Conservation (phyloP, 345 rosid genomes). For the Lenwebbia sp. region DNA sequence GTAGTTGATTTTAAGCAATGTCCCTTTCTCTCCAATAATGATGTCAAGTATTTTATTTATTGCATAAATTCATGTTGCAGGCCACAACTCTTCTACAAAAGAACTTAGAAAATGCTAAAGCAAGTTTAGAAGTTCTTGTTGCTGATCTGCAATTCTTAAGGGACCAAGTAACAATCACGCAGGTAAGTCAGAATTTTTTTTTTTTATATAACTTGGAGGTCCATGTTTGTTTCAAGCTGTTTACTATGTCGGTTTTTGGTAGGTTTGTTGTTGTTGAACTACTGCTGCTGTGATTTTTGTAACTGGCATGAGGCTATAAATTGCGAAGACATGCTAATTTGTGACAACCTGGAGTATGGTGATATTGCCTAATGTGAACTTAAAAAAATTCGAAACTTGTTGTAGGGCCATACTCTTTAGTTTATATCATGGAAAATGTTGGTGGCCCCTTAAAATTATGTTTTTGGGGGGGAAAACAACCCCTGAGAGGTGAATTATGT, state of each 20-base stretch:
- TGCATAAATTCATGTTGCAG: conserved; percentile 26
- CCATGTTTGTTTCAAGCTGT: not conserved
- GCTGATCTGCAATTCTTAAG: conserved; percentile 85
- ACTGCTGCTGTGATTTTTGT: no score
- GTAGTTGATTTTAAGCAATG: not conserved
- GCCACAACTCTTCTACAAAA: conserved; percentile 66
- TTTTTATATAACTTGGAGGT: not conserved
- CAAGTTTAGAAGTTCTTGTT: conserved; percentile 84
- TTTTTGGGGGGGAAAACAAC: not conserved
- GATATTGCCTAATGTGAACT: no score
- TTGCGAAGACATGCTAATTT: no score
- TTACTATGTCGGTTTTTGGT: not conserved
- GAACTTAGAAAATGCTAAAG: conserved; percentile 90
- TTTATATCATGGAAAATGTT: not conserved
- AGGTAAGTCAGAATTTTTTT: conserved; percentile 26
- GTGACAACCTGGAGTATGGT: no score
- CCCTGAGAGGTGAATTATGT: not conserved
- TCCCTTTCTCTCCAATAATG: not conserved
- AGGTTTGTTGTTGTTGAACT: not conserved
- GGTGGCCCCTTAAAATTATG: not conserved
- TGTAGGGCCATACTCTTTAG: not conserved
- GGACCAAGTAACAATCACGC: conserved; percentile 94
- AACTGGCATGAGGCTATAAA: no score
- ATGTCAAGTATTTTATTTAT: not conserved
- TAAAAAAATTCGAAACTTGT: not conserved